Conservation (phyloP, 2,329 filamentous ascomycete species). For the Aureobasidium zeae region DNA sequence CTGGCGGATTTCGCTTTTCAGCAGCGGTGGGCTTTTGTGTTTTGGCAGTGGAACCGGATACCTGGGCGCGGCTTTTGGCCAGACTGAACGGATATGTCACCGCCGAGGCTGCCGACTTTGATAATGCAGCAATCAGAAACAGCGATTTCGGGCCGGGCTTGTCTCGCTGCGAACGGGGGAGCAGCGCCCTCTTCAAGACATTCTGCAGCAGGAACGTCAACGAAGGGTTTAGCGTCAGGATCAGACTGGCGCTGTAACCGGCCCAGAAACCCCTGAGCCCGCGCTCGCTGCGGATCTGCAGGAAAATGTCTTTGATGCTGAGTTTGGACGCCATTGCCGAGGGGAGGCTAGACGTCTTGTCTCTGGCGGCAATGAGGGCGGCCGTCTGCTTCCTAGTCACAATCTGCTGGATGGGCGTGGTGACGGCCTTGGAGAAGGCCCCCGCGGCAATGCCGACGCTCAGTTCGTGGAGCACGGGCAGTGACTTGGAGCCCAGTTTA, state of each 20-base stretch:
- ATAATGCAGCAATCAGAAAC: conserved; percentile 62
- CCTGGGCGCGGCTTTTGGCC: conserved; percentile 71
- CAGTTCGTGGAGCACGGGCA: conserved; percentile 63
- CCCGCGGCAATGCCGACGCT: conserved; percentile 65
- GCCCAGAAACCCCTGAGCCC: conserved; percentile 75
- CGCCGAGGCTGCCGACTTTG: conserved; percentile 66
- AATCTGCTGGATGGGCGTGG: conserved; percentile 72
- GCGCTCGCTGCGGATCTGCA: conserved; percentile 57
- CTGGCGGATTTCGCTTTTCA: background rate
- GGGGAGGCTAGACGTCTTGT: conserved; percentile 25
- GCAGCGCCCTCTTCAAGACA: conserved; percentile 51
- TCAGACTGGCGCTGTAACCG: conserved; percentile 70
- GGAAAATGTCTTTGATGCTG: conserved; percentile 48
- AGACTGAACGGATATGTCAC: conserved; percentile 80
- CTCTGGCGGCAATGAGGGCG: conserved; percentile 38
- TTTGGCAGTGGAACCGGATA: too few species aligned
- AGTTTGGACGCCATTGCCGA: conserved; percentile 25
- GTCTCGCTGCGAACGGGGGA: conserved; percentile 45
- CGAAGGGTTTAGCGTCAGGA: conserved; percentile 76
- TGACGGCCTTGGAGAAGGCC: conserved; percentile 63
- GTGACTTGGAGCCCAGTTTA: conserved; percentile 30
- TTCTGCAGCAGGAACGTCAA: conserved; percentile 80
- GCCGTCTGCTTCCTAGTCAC: conserved; percentile 74
- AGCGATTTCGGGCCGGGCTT: conserved; percentile 47
- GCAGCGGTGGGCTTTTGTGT: conserved; percentile 2